Evolutionary conservation across 805 yeast genomes (phyloP).

Genomic region (Tetrapisispora phaffii): DNA sequence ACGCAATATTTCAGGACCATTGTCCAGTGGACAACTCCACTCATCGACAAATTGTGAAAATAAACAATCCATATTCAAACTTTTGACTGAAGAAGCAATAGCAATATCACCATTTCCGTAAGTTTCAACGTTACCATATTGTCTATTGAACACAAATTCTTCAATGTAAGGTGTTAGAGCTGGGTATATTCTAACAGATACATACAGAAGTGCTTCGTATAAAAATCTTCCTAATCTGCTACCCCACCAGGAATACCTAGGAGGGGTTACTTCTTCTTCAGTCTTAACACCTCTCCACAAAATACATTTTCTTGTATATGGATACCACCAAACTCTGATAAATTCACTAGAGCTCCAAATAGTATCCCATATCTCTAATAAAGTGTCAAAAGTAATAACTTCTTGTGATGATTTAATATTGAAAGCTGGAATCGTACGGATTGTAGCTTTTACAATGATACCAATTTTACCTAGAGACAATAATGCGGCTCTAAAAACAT

Average conservation of each 20-base stretch:
- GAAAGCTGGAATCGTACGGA: constrained; percentile 76
- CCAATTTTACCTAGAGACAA: constrained; percentile 89
- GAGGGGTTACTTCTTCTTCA: constrained; percentile 48
- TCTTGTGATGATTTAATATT: constrained; percentile 74
- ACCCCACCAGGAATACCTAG: constrained; percentile 79
- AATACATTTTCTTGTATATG: constrained; percentile 76
- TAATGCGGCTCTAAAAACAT: constrained; percentile 71
- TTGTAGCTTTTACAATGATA: constrained; percentile 72
- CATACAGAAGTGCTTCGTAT: constrained; percentile 70
- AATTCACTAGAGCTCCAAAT: constrained; percentile 87
- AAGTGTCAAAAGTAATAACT: constrained; percentile 64
- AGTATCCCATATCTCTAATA: constrained; percentile 62
- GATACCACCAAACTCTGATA: constrained; percentile 96
- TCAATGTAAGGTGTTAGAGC: constrained; percentile 78
- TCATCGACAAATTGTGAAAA: constrained; percentile 91
- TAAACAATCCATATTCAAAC: constrained; percentile 89
- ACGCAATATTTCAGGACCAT: constrained; percentile 63
- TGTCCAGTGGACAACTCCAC: constrained; percentile 86
- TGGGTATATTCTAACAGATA: constrained; percentile 65
- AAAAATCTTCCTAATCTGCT: constrained; percentile 66
- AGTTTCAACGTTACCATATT: constrained; percentile 53
- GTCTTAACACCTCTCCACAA: constrained; percentile 86
- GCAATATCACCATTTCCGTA: constrained; percentile 49
- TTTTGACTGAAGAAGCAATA: constrained; percentile 74
- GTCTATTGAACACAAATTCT: constrained; percentile 72